A percentile compares a stretch with the other conserved stretches of the same genome.
These are phyloP conservation scores for Trypanosoma conorhini DNA, from an alignment of 208 protist species.

Conservation along the genomic window DNA sequence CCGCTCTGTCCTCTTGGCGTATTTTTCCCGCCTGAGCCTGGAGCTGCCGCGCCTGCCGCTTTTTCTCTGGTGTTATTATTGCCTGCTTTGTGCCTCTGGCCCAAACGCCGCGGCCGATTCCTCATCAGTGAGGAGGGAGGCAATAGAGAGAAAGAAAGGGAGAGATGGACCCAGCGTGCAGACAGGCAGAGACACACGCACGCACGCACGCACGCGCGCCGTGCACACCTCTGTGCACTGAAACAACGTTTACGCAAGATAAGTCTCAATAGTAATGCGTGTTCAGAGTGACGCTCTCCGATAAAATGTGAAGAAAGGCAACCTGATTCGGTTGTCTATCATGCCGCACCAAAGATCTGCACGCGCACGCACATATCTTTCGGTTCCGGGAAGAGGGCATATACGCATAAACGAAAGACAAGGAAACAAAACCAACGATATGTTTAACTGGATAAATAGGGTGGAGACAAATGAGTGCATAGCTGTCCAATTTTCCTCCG, in stretches of 20 bases:
- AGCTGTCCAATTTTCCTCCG: not conserved
- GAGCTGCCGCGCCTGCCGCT: not conserved
- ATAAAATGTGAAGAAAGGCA: not conserved
- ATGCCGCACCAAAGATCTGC: not conserved
- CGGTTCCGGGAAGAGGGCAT: too few relatives aligned
- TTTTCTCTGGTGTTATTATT: not conserved
- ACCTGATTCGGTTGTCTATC: not conserved
- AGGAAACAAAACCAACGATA: not conserved
- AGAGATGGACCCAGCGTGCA: not conserved
- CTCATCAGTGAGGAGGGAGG: not conserved
- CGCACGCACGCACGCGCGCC: not conserved
- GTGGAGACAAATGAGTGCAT: not conserved
- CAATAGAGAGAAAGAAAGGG: slow-evolving; percentile 4
- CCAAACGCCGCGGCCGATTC: not conserved
- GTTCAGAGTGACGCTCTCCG: not conserved
- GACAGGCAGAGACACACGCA: not conserved
- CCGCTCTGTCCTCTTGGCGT: not conserved
- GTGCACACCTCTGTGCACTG: too few relatives aligned
- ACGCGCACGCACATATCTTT: not conserved
- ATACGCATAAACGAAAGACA: not conserved
- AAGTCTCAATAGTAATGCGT: not conserved
- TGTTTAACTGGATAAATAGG: not conserved
- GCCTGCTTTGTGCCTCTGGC: not conserved
- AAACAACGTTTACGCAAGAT: not conserved
- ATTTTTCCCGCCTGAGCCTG: not conserved